Conservation (phyloP, 129 eudicot species). For the Ambrosia trifida region DNA sequence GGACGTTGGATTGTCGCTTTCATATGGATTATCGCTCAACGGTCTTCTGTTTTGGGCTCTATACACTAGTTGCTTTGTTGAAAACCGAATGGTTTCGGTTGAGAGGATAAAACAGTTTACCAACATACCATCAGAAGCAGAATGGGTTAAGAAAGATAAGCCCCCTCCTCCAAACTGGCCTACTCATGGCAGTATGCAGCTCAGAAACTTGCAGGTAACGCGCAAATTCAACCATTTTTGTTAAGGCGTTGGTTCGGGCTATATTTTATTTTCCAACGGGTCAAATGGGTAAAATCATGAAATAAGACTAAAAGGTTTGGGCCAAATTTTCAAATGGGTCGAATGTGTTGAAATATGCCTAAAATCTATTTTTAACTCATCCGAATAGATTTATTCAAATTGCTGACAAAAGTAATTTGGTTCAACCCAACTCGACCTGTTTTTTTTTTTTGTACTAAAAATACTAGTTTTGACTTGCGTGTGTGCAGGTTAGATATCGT, state of each 20-base stretch:
- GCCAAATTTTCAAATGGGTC: not conserved
- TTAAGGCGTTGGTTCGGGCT: not conserved
- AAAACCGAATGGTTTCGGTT: slow-evolving; percentile 76
- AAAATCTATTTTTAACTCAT: not conserved
- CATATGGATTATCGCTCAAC: slow-evolving; percentile 67
- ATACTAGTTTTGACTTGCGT: slow-evolving; percentile 5
- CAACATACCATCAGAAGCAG: slow-evolving; percentile 66
- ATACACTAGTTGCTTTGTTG: slow-evolving; percentile 48
- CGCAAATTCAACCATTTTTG: not conserved
- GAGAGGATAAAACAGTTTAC: slow-evolving; percentile 73
- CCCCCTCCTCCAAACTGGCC: slow-evolving; percentile 68
- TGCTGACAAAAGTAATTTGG: too few relatives aligned
- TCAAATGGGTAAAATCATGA: not conserved
- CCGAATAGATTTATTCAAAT: not conserved
- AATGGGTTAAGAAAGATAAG: slow-evolving; percentile 43
- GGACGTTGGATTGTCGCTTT: slow-evolving; percentile 66
- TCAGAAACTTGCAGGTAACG: slow-evolving; percentile 59
- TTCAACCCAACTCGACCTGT: not conserved
- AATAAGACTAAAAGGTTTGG: not conserved
- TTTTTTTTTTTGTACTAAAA: not conserved
- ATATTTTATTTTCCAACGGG: not conserved
- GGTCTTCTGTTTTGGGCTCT: slow-evolving; percentile 50
- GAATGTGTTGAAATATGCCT: not conserved
- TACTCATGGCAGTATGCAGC: slow-evolving; percentile 48
- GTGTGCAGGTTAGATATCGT: slow-evolving; percentile 79